Percentiles rank a stretch among this genome's conserved stretches.
Evolutionary conservation across 2,329 filamentous ascomycete genomes (phyloP).

Genomic region (Sphaerulina musiva): DNA sequence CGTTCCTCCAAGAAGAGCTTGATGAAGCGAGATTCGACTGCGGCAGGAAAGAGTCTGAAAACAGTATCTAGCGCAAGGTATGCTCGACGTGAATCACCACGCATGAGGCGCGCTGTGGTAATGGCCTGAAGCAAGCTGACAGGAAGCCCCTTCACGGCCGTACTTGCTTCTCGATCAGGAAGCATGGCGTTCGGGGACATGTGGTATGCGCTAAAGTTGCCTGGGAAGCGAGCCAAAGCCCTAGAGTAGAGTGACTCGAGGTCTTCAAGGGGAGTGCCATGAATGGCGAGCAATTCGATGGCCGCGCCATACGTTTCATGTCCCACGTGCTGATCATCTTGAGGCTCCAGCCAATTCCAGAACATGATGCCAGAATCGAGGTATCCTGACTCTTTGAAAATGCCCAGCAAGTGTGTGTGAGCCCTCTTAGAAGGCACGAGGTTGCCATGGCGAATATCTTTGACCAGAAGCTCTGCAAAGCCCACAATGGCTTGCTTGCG

Average conservation of each 20-base stretch:
- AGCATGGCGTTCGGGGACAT: slow-evolving; percentile 44
- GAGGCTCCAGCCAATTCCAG: slow-evolving; percentile 44
- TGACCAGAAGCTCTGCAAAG: slow-evolving; percentile 37
- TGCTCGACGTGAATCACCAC: slow-evolving; percentile 42
- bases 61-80: slow-evolving; percentile 48
- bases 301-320: slow-evolving; percentile 44
- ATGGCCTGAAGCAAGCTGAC: slow-evolving; percentile 45
- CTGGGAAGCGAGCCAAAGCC: slow-evolving; percentile 44
- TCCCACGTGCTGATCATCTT: slow-evolving; percentile 40
- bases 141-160: slow-evolving; percentile 34
- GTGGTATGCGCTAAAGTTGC: slow-evolving; percentile 43
- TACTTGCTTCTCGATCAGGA: slow-evolving; percentile 36
- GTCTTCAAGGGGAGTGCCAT: slow-evolving; percentile 36
- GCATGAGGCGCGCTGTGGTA: slow-evolving; percentile 41
- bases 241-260: slow-evolving; percentile 43
- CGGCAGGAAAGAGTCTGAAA: slow-evolving; percentile 42
- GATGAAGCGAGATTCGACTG: slow-evolving; percentile 40
- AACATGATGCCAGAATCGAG: slow-evolving; percentile 32
- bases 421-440: slow-evolving; percentile 36
- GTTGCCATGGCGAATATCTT: slow-evolving; percentile 35
- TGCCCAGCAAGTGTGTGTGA: slow-evolving; percentile 43
- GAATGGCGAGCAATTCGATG: slow-evolving; percentile 44
- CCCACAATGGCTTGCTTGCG: slow-evolving; percentile 18
- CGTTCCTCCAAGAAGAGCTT: slow-evolving; percentile 42
- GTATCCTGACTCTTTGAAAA: slow-evolving; percentile 42